A percentile compares a stretch with the other conserved stretches of the same genome.
phyloP scores from a whole-genome alignment of 106 monocot genomes.

The Dendrobium catenatum region DNA sequence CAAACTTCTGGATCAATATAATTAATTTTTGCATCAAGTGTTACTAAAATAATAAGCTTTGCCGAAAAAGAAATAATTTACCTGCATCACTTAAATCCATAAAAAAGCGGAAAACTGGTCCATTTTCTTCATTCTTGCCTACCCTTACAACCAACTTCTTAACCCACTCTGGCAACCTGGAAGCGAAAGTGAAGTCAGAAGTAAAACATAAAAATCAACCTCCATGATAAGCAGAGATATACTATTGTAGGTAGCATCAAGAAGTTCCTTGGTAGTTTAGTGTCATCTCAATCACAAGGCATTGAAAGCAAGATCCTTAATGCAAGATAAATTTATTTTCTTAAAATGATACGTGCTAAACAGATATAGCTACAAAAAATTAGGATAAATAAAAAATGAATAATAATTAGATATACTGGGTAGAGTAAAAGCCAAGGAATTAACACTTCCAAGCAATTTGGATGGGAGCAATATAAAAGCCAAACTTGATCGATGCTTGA shows the following conservation, averaged over 20 bases:
- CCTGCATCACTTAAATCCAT: constrained; percentile 97
- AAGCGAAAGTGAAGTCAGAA: constrained; percentile 15
- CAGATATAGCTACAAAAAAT: neutral
- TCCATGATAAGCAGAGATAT: neutral
- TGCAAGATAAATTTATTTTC: neutral
- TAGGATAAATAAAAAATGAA: neutral
- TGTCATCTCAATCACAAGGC: neutral
- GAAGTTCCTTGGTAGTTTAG: neutral
- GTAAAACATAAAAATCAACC: neutral
- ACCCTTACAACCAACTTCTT: constrained; percentile 50
- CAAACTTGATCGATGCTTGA: neutral
- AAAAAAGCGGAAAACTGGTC: constrained; percentile 90
- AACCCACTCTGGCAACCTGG: constrained; percentile 73
- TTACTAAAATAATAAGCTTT: neutral
- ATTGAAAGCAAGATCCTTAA: neutral
- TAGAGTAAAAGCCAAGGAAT: neutral
- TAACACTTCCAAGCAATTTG: neutral
- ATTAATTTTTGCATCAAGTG: neutral
- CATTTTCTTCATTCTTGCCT: constrained; percentile 40
- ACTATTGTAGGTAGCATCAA: neutral
- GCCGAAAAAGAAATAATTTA: neutral
- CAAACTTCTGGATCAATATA: neutral
- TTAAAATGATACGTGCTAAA: neutral
- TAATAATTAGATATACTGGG: neutral
- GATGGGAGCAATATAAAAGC: neutral